phyloP scores from a whole-genome alignment of 2,329 filamentous ascomycete genomes.

The Exutisphaerella laricina region DNA sequence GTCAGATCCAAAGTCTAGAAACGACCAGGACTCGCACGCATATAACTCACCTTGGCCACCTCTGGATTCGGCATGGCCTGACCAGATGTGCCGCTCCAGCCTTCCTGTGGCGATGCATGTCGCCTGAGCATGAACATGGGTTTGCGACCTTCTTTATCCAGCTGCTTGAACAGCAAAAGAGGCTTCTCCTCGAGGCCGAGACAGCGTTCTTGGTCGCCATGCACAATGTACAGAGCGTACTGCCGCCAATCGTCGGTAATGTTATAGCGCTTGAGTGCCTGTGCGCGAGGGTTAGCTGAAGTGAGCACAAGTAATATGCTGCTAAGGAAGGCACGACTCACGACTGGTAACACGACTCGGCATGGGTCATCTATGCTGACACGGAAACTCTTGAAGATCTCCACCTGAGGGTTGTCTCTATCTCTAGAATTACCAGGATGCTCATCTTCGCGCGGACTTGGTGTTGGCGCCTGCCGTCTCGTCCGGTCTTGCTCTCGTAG shows the following conservation, averaged over 20 bases:
- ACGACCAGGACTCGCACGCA: slow-evolving; percentile 4
- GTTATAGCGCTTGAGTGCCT: slow-evolving; percentile 91
- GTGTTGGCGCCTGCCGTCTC: slow-evolving; percentile 28
- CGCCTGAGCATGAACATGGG: slow-evolving; percentile 97
- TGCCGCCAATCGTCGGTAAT: slow-evolving; percentile 97
- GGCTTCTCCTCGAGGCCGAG: slow-evolving; percentile 88
- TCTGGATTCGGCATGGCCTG: slow-evolving; percentile 13
- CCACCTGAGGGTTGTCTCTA: slow-evolving; percentile 55
- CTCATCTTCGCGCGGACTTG: slow-evolving; percentile 30
- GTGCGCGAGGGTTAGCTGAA: too few species aligned
- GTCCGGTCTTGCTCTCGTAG: slow-evolving; percentile 22
- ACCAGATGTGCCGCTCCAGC: slow-evolving; percentile 27
- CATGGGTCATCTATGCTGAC: slow-evolving; percentile 98
- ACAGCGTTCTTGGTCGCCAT: slow-evolving; percentile 96
- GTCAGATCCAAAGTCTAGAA: slow-evolving; percentile 5
- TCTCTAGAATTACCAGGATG: slow-evolving; percentile 20
- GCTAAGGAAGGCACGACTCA: slow-evolving; percentile 15
- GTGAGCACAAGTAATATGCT: too few species aligned
- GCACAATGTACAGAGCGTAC: slow-evolving; percentile 96
- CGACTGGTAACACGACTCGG: slow-evolving; percentile 88
- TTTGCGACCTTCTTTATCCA: slow-evolving; percentile 95
- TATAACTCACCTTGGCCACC: slow-evolving; percentile 10
- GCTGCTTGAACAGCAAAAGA: slow-evolving; percentile 90
- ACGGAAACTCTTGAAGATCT: slow-evolving; percentile 98
- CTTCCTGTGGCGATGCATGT: slow-evolving; percentile 47